Conservation (phyloP, 2,329 filamentous ascomycete genomes). For the Botrytis medusae region DNA sequence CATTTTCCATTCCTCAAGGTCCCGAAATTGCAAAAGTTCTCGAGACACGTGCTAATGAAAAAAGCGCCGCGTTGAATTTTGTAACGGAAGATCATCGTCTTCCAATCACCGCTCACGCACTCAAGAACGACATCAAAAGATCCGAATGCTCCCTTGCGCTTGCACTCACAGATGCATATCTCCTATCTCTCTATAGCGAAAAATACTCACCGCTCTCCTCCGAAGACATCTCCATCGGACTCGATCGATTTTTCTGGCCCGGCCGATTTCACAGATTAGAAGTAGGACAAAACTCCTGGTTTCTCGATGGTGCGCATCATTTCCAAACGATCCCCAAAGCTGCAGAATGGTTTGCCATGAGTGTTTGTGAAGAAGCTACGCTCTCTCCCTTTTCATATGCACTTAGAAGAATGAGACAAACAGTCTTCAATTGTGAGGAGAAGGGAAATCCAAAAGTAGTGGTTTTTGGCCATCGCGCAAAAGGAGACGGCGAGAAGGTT, state of each 20-base stretch:
- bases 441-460: constrained; percentile 20
- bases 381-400: constrained; percentile 18
- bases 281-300: constrained; percentile 43
- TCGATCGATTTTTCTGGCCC: constrained; percentile 72
- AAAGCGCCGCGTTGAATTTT: constrained; percentile 44
- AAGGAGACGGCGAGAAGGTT: constrained; percentile 20
- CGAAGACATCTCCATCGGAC: constrained; percentile 60
- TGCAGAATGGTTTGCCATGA: constrained; percentile 71
- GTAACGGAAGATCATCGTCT: constrained; percentile 28
- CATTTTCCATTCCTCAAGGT: constrained; percentile 57
- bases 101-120: constrained; percentile 33
- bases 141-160: constrained; percentile 53
- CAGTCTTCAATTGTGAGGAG: neutral
- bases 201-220: constrained; percentile 47
- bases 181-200: constrained; percentile 45
- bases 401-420: constrained; percentile 2
- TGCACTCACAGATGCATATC: constrained; percentile 45
- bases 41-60: constrained; percentile 49
- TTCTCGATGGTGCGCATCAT: constrained; percentile 33
- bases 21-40: constrained; percentile 49
- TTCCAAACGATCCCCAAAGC: constrained; percentile 81
- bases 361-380: constrained; percentile 38
- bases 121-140: constrained; percentile 55
- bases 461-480: constrained; percentile 25
- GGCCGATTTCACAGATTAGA: constrained; percentile 69